These are phyloP conservation scores for Torrubiellomyces zombiae DNA, from an alignment of 2,329 filamentous ascomycete genomes.

Conservation along the genomic window DNA sequence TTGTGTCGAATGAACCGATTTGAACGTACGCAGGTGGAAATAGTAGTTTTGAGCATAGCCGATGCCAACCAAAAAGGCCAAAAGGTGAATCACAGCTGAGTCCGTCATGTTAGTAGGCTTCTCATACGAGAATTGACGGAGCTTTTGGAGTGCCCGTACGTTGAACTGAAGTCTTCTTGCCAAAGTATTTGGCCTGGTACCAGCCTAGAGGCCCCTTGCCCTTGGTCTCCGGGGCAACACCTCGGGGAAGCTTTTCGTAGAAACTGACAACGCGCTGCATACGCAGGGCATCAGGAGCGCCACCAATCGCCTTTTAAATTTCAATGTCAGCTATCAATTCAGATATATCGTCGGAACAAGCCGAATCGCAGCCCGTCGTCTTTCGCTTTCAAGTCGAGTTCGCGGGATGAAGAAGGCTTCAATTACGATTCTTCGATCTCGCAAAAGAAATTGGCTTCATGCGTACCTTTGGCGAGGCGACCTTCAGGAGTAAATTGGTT, in stretches of 20 bases:
- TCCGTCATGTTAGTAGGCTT: slow-evolving; percentile 8
- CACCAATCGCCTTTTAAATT: slow-evolving; percentile 63
- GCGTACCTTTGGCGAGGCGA: slow-evolving; percentile 67
- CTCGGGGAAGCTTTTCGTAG: slow-evolving; percentile 96
- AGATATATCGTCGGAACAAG: slow-evolving; percentile 4
- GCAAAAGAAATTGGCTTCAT: neutral
- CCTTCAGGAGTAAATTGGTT: slow-evolving; percentile 35
- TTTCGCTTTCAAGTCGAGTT: too few relatives aligned
- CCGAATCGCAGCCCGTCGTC: too few relatives aligned
- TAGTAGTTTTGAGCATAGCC: slow-evolving; percentile 99
- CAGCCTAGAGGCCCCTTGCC: slow-evolving; percentile 67
- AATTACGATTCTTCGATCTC: neutral
- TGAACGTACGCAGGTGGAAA: slow-evolving; percentile 91
- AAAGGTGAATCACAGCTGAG: slow-evolving; percentile 72
- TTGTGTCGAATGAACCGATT: too few relatives aligned
- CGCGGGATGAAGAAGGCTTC: too few relatives aligned
- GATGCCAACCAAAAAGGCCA: slow-evolving; percentile 59
- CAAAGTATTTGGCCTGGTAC: slow-evolving; percentile 88
- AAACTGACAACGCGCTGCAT: slow-evolving; percentile 98
- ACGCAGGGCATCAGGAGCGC: slow-evolving; percentile 85
- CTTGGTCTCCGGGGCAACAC: slow-evolving; percentile 70
- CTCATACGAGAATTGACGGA: slow-evolving; percentile 9
- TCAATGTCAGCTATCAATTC: slow-evolving; percentile 17
- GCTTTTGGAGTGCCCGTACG: slow-evolving; percentile 42
- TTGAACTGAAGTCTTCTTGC: slow-evolving; percentile 75